Evolutionary conservation across 2,329 filamentous ascomycete species (phyloP).

Genomic region (Chaetomium strumarium): DNA sequence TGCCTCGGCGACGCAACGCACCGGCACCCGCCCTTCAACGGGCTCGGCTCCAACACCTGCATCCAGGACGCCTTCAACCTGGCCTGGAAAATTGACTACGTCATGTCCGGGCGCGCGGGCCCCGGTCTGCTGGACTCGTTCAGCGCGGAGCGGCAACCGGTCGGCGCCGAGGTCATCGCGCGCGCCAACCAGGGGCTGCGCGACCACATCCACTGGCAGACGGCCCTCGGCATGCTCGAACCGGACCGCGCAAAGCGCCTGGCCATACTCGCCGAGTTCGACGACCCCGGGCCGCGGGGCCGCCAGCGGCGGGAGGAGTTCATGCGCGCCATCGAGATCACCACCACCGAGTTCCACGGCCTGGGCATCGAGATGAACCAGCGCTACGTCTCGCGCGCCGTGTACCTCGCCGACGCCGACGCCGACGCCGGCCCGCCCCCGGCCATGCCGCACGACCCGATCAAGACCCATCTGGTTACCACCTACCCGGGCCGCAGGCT

Average conservation of each 20-base stretch:
- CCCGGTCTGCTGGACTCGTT: slow-evolving; percentile 39
- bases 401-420: slow-evolving; percentile 37
- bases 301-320: slow-evolving; percentile 34
- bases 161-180: slow-evolving; percentile 42
- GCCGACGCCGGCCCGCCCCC: slow-evolving; percentile 24
- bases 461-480: slow-evolving; percentile 38
- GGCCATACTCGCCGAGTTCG: slow-evolving; percentile 36
- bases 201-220: slow-evolving; percentile 43
- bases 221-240: slow-evolving; percentile 40
- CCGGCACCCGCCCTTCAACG: slow-evolving; percentile 52
- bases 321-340: slow-evolving; percentile 37
- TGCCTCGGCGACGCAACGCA: slow-evolving; percentile 55
- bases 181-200: slow-evolving; percentile 53
- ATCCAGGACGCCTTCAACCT: slow-evolving; percentile 53
- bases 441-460: no score
- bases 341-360: slow-evolving; percentile 46
- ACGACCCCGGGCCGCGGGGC: slow-evolving; percentile 34
- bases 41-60: slow-evolving; percentile 53
- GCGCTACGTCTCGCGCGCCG: slow-evolving; percentile 40
- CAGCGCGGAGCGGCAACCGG: slow-evolving; percentile 43
- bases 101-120: slow-evolving; percentile 35
- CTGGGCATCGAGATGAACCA: slow-evolving; percentile 57
- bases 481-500: slow-evolving; percentile 56
- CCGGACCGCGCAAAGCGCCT: slow-evolving; percentile 35
- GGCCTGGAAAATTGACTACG: slow-evolving; percentile 50